Conservation (phyloP, 768 basidiomycete genomes). For the Postia placenta region DNA sequence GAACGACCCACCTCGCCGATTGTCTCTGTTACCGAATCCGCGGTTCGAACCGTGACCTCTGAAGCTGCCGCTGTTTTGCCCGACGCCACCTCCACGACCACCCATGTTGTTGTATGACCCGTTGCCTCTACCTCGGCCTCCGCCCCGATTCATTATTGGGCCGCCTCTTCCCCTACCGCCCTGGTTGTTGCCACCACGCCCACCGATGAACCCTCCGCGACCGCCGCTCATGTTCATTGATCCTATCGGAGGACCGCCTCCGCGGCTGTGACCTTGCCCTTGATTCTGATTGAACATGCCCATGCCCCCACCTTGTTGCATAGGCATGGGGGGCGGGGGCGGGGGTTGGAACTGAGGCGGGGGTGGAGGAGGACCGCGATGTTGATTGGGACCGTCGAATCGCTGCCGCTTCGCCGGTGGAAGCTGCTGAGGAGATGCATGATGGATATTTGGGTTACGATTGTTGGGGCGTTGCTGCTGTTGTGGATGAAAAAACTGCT, state of each 20-base stretch:
- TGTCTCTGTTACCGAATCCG: slow-evolving; percentile 59
- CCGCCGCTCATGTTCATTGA: slow-evolving; percentile 35
- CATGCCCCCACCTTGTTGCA: slow-evolving; percentile 30
- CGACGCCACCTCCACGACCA: slow-evolving; percentile 39
- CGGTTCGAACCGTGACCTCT: slow-evolving; percentile 62
- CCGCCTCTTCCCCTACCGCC: slow-evolving; percentile 40
- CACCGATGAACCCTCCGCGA: slow-evolving; percentile 39
- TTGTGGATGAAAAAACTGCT: slow-evolving; percentile 21
- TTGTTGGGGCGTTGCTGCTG: slow-evolving; percentile 34
- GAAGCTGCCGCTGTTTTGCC: slow-evolving; percentile 38
- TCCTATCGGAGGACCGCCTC: slow-evolving; percentile 35
- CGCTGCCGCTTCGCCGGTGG: slow-evolving; percentile 90
- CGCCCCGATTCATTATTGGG: slow-evolving; percentile 28
- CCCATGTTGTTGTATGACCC: slow-evolving; percentile 32
- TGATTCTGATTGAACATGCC: slow-evolving; percentile 17
- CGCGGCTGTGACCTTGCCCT: slow-evolving; percentile 29
- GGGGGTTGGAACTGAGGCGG: slow-evolving; percentile 65
- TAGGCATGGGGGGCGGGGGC: slow-evolving; percentile 42
- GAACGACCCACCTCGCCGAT: slow-evolving; percentile 64
- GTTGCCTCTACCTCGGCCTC: slow-evolving; percentile 30
- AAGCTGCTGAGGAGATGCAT: slow-evolving; percentile 70
- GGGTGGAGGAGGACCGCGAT: slow-evolving; percentile 45
- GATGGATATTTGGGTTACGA: slow-evolving; percentile 40
- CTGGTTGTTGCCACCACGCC: slow-evolving; percentile 32
- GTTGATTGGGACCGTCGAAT: slow-evolving; percentile 72